phyloP scores from a whole-genome alignment of 2,329 filamentous ascomycete genomes.

The Endoconidiophora laricicola region DNA sequence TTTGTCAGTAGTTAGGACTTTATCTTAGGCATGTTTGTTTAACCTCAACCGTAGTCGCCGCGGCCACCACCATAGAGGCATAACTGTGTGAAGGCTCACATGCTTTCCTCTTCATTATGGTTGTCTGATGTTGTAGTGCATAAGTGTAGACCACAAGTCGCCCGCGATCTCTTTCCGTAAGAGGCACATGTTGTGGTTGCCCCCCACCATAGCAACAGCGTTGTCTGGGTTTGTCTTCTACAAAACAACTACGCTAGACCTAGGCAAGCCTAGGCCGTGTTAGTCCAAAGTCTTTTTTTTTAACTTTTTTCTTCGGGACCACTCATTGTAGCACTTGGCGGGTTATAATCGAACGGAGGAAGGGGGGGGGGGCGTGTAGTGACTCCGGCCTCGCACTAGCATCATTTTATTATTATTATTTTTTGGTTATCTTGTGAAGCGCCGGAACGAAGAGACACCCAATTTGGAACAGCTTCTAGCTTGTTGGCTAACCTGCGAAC shows the following conservation, averaged over 20 bases:
- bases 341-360: neutral
- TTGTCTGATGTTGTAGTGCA: too few relatives aligned
- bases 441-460: neutral
- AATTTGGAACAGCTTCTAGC: neutral
- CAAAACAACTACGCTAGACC: neutral
- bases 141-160: too few relatives aligned
- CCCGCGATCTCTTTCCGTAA: too few relatives aligned
- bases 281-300: neutral
- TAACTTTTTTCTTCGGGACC: neutral
- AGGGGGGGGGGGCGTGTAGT: neutral
- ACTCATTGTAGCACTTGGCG: neutral
- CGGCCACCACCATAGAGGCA: too few relatives aligned
- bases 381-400: constrained; percentile 8
- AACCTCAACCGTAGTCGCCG: too few relatives aligned
- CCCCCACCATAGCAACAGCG: too few relatives aligned
- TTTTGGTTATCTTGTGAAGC: neutral
- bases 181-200: too few relatives aligned
- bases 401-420: too few relatives aligned
- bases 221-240: neutral
- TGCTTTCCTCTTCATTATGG: too few relatives aligned
- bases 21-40: too few relatives aligned
- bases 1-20: too few relatives aligned
- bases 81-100: too few relatives aligned
- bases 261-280: neutral
- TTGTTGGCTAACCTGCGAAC: neutral